Evolutionary conservation across 805 yeast genomes (phyloP).

Genomic region (Yarrowia porcina): DNA sequence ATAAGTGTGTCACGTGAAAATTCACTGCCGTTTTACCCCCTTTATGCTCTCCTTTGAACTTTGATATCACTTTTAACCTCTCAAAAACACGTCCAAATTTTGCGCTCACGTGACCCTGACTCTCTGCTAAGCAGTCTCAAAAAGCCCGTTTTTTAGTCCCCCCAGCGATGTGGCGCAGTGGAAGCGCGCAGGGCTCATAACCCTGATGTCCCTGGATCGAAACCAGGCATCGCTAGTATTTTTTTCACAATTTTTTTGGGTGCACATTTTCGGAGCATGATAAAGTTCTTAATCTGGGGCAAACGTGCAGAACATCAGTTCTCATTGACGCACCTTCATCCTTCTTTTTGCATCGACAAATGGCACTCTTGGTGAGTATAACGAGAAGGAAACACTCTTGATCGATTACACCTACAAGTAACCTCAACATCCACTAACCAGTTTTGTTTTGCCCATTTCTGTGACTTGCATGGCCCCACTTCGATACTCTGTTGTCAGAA

Average conservation of each 20-base stretch:
- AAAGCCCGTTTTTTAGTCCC: not conserved
- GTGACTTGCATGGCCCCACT: conserved; percentile 38
- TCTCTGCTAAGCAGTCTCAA: not conserved
- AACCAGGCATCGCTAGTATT: conserved; percentile 79
- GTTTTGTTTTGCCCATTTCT: conserved; percentile 37
- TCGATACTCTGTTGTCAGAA: conserved; percentile 36
- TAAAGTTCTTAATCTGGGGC: conserved; percentile 15
- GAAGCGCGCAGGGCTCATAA: conserved; percentile 97
- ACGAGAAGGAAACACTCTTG: not conserved
- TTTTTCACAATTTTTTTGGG: conserved; percentile 34
- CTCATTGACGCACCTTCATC: not conserved
- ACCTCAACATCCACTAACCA: conserved; percentile 9
- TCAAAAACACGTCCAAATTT: not conserved
- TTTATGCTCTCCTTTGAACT: not conserved
- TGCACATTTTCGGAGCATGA: not conserved
- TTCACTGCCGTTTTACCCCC: not conserved
- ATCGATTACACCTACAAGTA: not conserved
- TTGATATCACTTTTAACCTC: no score
- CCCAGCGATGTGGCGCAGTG: conserved; percentile 48
- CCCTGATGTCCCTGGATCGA: conserved; percentile 94
- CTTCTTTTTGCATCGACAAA: not conserved
- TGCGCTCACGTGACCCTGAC: not conserved
- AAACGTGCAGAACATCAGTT: not conserved
- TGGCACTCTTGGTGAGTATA: conserved; percentile 7
- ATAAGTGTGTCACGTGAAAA: no score